A percentile compares a stretch with the other conserved stretches of the same genome.
phyloP scores from a whole-genome alignment of 2,329 filamentous ascomycete genomes.

The Bipolaris cookei region DNA sequence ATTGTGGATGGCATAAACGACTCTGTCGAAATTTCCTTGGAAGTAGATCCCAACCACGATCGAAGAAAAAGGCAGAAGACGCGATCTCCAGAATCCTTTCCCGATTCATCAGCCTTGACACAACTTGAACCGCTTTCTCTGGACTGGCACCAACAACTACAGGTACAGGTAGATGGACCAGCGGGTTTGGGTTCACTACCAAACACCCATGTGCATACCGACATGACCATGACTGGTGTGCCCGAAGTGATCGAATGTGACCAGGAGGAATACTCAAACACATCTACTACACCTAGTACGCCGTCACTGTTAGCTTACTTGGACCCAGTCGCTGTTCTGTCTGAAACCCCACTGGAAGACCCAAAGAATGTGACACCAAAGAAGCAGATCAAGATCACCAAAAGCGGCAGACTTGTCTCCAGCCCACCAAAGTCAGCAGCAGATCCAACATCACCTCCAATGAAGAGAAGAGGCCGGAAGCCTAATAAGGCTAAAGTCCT shows the following conservation, averaged over 20 bases:
- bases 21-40: slow-evolving; percentile 23
- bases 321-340: not conserved
- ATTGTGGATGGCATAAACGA: not conserved
- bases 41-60: slow-evolving; percentile 39
- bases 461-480: slow-evolving; percentile 42
- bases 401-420: slow-evolving; percentile 56
- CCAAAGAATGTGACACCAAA: slow-evolving; percentile 30
- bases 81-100: slow-evolving; percentile 29
- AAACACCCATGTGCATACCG: not conserved
- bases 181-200: not conserved
- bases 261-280: not conserved
- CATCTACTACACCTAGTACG: not conserved
- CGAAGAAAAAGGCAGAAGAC: slow-evolving; percentile 51
- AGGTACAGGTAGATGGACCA: slow-evolving; percentile 26
- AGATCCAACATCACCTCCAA: slow-evolving; percentile 52
- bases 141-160: slow-evolving; percentile 41
- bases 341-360: slow-evolving; percentile 1
- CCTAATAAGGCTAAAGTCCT: slow-evolving; percentile 33
- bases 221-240: slow-evolving; percentile 5
- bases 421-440: slow-evolving; percentile 39
- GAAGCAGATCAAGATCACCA: slow-evolving; percentile 51
- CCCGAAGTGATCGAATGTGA: not conserved
- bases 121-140: slow-evolving; percentile 6
- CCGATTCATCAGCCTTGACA: not conserved
- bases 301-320: not conserved